A percentile compares a stretch with the other conserved stretches of the same genome.
Evolutionary conservation across 2,329 filamentous ascomycete species (phyloP).

Genomic region (Magnaporthiopsis incrustans): DNA sequence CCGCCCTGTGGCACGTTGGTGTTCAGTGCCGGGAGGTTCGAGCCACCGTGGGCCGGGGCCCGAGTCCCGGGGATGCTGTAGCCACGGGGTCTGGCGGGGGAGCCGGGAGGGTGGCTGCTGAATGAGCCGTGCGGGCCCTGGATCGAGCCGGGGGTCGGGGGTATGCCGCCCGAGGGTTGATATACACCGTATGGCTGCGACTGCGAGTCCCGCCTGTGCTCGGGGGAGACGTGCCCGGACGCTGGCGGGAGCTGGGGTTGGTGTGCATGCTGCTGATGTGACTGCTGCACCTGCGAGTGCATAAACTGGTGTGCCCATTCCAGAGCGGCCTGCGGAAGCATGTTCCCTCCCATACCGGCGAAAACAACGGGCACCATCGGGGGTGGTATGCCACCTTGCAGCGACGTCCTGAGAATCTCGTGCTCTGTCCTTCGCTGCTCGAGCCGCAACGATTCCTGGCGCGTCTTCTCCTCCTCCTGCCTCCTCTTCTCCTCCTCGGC

Average conservation of each 20-base stretch:
- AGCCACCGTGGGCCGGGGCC: constrained; percentile 27
- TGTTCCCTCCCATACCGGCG: constrained; percentile 59
- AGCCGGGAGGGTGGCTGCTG: constrained; percentile 33
- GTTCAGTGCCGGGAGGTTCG: constrained; percentile 36
- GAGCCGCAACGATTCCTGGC: constrained; percentile 56
- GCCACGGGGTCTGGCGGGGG: constrained; percentile 41
- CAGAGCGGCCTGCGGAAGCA: constrained; percentile 50
- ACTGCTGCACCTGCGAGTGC: constrained; percentile 43
- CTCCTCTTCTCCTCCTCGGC: constrained; percentile 64
- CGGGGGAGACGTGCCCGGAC: constrained; percentile 39
- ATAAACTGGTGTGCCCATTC: constrained; percentile 65
- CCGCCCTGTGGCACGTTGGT: constrained; percentile 33
- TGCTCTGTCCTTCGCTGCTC: constrained; percentile 68
- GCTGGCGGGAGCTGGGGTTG: constrained; percentile 37
- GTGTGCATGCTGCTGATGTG: constrained; percentile 38
- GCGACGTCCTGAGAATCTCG: constrained; percentile 61
- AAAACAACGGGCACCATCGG: constrained; percentile 70
- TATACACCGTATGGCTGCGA: constrained; percentile 34
- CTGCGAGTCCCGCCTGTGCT: constrained; percentile 45
- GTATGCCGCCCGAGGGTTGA: constrained; percentile 28
- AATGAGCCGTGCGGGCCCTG: constrained; percentile 32
- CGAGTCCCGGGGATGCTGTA: constrained; percentile 36
- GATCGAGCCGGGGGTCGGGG: constrained; percentile 34
- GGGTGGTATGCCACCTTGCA: constrained; percentile 64
- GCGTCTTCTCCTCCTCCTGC: constrained; percentile 66